A percentile compares a stretch with the other conserved stretches of the same genome.
phyloP scores from a whole-genome alignment of 2,329 filamentous ascomycete genomes.

The Epichloe festucae region DNA sequence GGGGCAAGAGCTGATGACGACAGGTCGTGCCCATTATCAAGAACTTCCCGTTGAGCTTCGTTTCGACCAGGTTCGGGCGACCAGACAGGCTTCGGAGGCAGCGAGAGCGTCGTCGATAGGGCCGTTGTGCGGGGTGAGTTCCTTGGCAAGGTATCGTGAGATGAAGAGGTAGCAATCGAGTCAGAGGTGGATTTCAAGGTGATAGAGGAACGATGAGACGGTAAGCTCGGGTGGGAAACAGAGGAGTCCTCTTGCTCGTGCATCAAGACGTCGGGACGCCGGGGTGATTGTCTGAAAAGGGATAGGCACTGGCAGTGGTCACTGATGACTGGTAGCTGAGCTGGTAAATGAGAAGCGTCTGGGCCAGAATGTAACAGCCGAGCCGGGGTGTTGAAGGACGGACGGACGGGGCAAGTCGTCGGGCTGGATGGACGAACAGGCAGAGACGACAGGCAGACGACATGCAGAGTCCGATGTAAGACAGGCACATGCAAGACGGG shows the following conservation, averaged over 20 bases:
- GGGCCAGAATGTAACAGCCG: no score
- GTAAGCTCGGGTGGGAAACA: neutral
- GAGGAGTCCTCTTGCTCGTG: constrained; percentile 11
- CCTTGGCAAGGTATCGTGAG: neutral
- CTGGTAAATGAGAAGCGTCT: neutral
- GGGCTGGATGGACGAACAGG: no score
- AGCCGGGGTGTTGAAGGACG: no score
- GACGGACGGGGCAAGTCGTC: no score
- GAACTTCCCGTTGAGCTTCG: constrained; percentile 5
- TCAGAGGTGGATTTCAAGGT: constrained; percentile 3
- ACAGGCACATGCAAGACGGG: no score
- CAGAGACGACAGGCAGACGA: no score
- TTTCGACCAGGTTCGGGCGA: constrained; percentile 4
- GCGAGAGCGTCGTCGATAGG: constrained; percentile 2
- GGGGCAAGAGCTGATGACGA: neutral
- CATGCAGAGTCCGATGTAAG: no score
- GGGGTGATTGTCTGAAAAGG: constrained; percentile 1
- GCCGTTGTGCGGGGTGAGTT: constrained; percentile 1
- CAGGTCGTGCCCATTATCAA: constrained; percentile 9
- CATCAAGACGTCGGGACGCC: constrained; percentile 19
- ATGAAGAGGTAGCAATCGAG: constrained; percentile 6
- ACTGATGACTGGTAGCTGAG: neutral
- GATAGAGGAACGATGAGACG: neutral
- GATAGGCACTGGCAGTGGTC: neutral
- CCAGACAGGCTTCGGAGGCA: constrained; percentile 1